Evolutionary conservation across 164 flowering plant species (phyloP).

Genomic region (Echeveria elegans): DNA sequence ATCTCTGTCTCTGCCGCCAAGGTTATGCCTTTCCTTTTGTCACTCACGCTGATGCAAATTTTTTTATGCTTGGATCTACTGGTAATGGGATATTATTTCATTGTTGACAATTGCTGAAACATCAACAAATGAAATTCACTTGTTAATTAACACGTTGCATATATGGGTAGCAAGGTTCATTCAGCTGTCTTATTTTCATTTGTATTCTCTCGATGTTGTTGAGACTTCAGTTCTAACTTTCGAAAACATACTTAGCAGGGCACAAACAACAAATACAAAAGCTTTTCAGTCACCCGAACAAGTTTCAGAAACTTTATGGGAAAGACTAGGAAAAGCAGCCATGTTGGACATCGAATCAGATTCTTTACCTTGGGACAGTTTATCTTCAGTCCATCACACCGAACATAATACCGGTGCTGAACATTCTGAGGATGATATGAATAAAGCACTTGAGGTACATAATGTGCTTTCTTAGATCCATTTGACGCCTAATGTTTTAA

Average conservation of each 20-base stretch:
- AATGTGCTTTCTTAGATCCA: no score
- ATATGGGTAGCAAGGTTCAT: no score
- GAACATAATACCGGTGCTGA: constrained; percentile 79
- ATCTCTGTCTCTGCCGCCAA: constrained; percentile 22
- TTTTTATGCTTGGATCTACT: no score
- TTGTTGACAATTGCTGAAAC: no score
- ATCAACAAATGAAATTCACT: no score
- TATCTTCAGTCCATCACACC: constrained; percentile 84
- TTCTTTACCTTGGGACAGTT: constrained; percentile 74
- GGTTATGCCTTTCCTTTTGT: constrained; percentile 17
- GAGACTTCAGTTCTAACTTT: no score
- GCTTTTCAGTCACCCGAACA: constrained; percentile 36
- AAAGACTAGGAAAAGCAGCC: constrained; percentile 76
- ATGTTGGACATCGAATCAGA: constrained; percentile 74
- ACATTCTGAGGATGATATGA: constrained; percentile 83
- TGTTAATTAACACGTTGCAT: no score
- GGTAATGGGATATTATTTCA: no score
- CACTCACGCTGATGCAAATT: no score
- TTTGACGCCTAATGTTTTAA: no score
- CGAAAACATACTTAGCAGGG: constrained; percentile 22
- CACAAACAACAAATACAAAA: constrained; percentile 39
- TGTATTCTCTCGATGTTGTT: no score
- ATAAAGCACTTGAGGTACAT: constrained; percentile 69
- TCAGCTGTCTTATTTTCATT: no score
- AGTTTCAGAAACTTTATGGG: constrained; percentile 69